Conservation (phyloP, 306 rosid genomes). For the Notholithocarpus densiflorus region DNA sequence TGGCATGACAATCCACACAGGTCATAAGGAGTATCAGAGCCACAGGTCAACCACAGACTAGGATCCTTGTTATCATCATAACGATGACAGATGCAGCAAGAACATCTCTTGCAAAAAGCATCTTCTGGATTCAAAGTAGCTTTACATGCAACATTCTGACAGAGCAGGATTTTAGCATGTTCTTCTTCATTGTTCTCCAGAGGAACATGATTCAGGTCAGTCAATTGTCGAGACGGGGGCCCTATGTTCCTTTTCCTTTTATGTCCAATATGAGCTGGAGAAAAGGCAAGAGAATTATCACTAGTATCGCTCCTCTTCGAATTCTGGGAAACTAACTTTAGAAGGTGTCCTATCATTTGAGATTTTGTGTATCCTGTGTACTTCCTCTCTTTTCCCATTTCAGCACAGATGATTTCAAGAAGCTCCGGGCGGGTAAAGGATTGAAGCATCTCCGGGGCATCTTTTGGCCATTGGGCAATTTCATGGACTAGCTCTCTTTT, state of each 20-base stretch:
- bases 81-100: slow-evolving; percentile 77
- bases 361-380: slow-evolving; percentile 75
- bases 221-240: slow-evolving; percentile 23
- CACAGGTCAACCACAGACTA: slow-evolving; percentile 86
- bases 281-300: slow-evolving; percentile 24
- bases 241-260: slow-evolving; percentile 53
- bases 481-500: slow-evolving; percentile 65
- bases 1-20: slow-evolving; percentile 91
- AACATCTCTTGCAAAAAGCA: slow-evolving; percentile 89
- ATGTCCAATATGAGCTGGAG: slow-evolving; percentile 40
- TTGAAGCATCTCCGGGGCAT: slow-evolving; percentile 62
- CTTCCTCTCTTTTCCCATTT: slow-evolving; percentile 88
- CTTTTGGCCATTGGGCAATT: slow-evolving; percentile 59
- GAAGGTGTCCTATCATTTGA: slow-evolving; percentile 74
- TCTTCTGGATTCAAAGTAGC: slow-evolving; percentile 57
- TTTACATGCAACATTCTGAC: slow-evolving; percentile 79
- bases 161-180: slow-evolving; percentile 34
- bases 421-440: slow-evolving; percentile 80
- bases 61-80: slow-evolving; percentile 97
- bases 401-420: slow-evolving; percentile 77
- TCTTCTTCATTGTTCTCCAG: slow-evolving; percentile 42
- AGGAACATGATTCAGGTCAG: slow-evolving; percentile 33
- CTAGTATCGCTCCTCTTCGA: slow-evolving; percentile 32
- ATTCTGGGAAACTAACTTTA: slow-evolving; percentile 59
- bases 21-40: slow-evolving; percentile 42